phyloP scores from a whole-genome alignment of 2,329 filamentous ascomycete species.

The Microdochium nivale region DNA sequence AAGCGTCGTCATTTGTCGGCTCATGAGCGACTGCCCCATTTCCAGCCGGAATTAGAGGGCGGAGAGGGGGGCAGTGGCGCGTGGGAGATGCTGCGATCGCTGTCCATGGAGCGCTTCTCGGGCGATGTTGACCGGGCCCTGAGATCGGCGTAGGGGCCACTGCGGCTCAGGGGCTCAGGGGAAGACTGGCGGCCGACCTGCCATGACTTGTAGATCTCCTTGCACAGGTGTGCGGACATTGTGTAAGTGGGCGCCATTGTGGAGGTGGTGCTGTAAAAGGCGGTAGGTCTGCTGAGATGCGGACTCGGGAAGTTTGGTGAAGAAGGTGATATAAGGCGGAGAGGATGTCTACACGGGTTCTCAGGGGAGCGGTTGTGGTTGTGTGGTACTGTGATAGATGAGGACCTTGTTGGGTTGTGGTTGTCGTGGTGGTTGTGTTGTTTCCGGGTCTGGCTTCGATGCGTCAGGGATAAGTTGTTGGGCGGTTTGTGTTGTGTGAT shows the following conservation, averaged over 20 bases:
- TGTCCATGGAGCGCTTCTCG: constrained; percentile 39
- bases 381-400: not conserved
- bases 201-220: constrained; percentile 52
- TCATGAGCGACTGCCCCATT: constrained; percentile 14
- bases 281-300: not conserved
- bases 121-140: constrained; percentile 23
- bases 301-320: too few species aligned
- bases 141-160: not conserved
- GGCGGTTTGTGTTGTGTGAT: not conserved
- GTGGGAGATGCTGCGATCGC: constrained; percentile 26
- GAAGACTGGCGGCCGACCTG: constrained; percentile 36
- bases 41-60: constrained; percentile 24
- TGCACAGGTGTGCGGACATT: constrained; percentile 53
- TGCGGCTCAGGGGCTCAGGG: constrained; percentile 16
- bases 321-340: not conserved
- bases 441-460: not conserved
- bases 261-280: not conserved
- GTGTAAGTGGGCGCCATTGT: constrained; percentile 51
- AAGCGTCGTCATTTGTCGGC: not conserved
- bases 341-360: not conserved
- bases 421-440: not conserved
- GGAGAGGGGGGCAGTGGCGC: constrained; percentile 18
- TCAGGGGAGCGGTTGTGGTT: not conserved
- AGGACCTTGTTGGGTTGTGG: not conserved
- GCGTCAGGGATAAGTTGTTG: not conserved